These are phyloP conservation scores for Yarrowia sp. DNA, from an alignment of 805 yeast genomes.

Conservation along the genomic window DNA sequence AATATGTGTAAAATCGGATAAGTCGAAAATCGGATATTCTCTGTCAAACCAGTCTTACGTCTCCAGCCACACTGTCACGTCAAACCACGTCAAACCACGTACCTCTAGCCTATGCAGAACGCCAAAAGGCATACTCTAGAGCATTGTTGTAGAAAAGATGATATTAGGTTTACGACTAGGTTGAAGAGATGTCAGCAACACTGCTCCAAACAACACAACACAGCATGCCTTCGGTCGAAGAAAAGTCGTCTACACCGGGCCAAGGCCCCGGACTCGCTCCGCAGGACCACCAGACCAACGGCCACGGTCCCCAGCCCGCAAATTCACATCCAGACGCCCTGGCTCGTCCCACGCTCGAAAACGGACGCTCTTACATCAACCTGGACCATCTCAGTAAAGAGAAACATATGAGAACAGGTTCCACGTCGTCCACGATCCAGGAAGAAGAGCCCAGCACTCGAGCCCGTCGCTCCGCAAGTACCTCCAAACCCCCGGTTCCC, in stretches of 20 bases:
- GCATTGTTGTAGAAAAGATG: neutral
- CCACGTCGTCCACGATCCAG: slow-evolving; percentile 2
- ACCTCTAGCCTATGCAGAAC: neutral
- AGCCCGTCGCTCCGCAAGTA: slow-evolving; percentile 1
- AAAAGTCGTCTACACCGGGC: neutral
- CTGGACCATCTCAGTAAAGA: slow-evolving; percentile 21
- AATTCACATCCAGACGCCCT: neutral
- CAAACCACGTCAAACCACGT: neutral
- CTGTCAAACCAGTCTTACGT: no score
- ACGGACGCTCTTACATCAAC: slow-evolving; percentile 25
- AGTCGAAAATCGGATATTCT: no score
- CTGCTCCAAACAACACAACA: neutral
- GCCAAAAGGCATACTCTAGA: neutral
- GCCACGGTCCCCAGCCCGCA: neutral
- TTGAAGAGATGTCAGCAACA: slow-evolving; percentile 19
- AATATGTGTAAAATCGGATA: no score
- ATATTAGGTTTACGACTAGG: slow-evolving; percentile 10
- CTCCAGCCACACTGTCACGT: no score
- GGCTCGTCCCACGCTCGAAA: neutral
- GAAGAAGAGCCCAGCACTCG: slow-evolving; percentile 15
- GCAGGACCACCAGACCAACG: neutral
- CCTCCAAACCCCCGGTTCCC: neutral
- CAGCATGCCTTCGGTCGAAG: slow-evolving; percentile 24
- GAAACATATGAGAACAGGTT: neutral
- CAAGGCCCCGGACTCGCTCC: neutral